Evolutionary conservation across 2,329 filamentous ascomycete species (phyloP).

Genomic region (Sodiomyces alkalinus): DNA sequence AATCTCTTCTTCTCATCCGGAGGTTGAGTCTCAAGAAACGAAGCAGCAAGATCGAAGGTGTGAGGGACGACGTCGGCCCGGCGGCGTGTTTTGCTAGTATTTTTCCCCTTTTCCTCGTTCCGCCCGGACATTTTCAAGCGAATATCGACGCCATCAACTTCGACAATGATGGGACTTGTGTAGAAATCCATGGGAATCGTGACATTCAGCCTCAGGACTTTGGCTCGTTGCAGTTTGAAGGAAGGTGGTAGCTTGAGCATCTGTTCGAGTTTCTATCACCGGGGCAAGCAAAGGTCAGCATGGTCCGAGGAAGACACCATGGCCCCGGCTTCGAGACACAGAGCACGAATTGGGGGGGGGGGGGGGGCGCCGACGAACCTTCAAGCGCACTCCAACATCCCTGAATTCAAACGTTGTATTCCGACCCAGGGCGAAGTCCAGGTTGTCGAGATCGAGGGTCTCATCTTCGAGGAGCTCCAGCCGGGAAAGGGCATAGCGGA

Average conservation of each 20-base stretch:
- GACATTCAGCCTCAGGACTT: constrained; percentile 60
- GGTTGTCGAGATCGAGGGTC: constrained; percentile 68
- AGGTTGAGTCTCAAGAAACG: constrained; percentile 61
- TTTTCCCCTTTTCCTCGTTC: constrained; percentile 12
- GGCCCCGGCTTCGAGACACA: background rate
- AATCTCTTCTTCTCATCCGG: constrained; percentile 46
- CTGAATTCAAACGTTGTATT: constrained; percentile 73
- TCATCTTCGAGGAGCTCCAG: constrained; percentile 81
- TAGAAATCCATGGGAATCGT: constrained; percentile 83
- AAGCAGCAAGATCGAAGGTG: constrained; percentile 58
- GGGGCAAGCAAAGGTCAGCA: too few species aligned
- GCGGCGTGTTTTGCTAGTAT: constrained; percentile 10
- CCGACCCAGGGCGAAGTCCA: constrained; percentile 72
- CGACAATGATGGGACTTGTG: constrained; percentile 65
- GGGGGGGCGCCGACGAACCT: too few species aligned
- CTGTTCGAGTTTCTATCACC: constrained; percentile 56
- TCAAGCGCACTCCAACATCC: constrained; percentile 67
- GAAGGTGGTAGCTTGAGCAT: constrained; percentile 60
- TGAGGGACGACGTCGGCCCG: constrained; percentile 39
- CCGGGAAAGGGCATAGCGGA: constrained; percentile 71
- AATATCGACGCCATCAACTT: constrained; percentile 69
- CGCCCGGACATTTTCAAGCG: constrained; percentile 37
- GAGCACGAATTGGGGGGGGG: too few species aligned
- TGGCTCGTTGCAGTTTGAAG: constrained; percentile 58
- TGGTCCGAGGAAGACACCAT: constrained; percentile 8